Evolutionary conservation across 306 rosid species (phyloP), one percentile per base, ranked within the genome.

Genomic region (Acacia melanoxylon): DNA sequence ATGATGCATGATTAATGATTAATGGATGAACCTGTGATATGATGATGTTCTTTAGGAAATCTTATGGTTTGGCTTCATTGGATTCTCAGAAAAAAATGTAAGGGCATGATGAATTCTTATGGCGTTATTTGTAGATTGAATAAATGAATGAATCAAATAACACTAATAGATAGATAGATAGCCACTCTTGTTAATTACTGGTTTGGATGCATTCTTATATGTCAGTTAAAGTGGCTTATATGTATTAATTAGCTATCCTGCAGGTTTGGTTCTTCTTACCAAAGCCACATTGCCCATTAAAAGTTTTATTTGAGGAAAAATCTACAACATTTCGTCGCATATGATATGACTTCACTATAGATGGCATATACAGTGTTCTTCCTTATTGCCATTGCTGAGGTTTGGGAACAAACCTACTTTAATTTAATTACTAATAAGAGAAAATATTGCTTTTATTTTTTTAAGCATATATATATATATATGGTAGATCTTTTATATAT

Each of bases 21-120:
- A 80, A 48, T 68, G 95, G 86, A 74, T 94, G 86, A 71, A 45
- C 13, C 0, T 89, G 42, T 75, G 63, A 62, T 66, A 4, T 17
- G 58, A 17, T 75, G 63, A 61, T 29, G 10, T 66, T 33, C 24
- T 68, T 6, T 25, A 40, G 29, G 14, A 44, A 22, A 77, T 25
- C 31, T 51, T 51, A 16, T 51, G 58, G 17, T 19, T 52, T 52
- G 59, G 59, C 59, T 52, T 52, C 22, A 52, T 5, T 52, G 24
- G 22, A 51, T 20, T 48, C 54, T 48, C 54, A 52, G 49, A 11
- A 45, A 15, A 46, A 17, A 17, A 5, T 35, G 5, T 35, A 51
- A 19, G 59, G 58, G 59, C 59, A 51, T 51, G 54, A 51, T 51
- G 58, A 51, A 51, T 51, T 51, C n/a, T 51, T 1, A n/a, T 51